Base-by-base conservation (phyloP, 2,329 filamentous ascomycete genomes). In the Bipolaris victoriae region DNA sequence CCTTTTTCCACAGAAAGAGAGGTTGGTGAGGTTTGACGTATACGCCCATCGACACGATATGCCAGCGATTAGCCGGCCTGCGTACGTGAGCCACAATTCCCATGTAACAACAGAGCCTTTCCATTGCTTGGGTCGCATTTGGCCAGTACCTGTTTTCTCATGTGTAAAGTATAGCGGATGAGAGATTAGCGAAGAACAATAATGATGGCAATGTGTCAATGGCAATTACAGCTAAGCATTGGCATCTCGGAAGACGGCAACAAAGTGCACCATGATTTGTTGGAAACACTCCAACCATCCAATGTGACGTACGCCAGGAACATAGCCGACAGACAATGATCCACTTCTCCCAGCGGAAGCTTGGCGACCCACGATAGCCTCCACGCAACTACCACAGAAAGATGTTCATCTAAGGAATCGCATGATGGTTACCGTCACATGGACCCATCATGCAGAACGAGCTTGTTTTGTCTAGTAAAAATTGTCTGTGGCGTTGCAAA, bases 291-390 rank as follows among this genome's bases (percentile, higher is more conserved):
- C 31, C 43, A 35, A 45, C 35, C 43, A 40, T 36, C 39, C 49
- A 46, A 35, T 31, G 56, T 72, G 68, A 72, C 69, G 69, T 72
- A 65, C 62, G 69, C 68, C 69, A 46, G 57, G 64, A 24, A 54
- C 49, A 61, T 64, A 59, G 58, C 62, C 57, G 24, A 49, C 52
- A 47, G 29, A 39, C 45, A 7, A 18, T 36, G 48, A 52, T 63
- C 63, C 63, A 66, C 58, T 59, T 65, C 46, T 58, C 52, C 54
- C 59, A 49, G 65, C 62, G 64, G 67, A 60, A 57, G 46, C 69
- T 72, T 70, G 68, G 68, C 67, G 56, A 52, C 29, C 49, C 49
- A 56, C 52, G 36, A 49, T 41, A 35, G 36, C 36, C n/a, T 46
- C 47, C 22, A n/a, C 49, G 39, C 35, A 15, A 35, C 56, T 44